Evolutionary conservation across 148 eudicot species (phyloP), one percentile per base, ranked within the genome.

Genomic region (Cornus controversa): DNA sequence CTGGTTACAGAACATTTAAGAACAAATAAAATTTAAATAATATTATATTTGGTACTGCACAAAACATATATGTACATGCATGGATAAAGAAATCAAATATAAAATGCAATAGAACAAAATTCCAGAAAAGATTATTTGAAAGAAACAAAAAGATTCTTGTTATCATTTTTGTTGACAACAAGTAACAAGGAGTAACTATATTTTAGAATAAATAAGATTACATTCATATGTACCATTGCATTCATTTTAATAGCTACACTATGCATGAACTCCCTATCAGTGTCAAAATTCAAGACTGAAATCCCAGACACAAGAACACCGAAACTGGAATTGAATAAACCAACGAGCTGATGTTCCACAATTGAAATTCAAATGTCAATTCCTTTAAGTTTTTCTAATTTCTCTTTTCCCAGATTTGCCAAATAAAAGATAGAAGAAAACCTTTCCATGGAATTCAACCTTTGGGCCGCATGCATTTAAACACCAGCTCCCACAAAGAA

Each of bases 301-400:
- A 31, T 37, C 34, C 14, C n/a, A 15, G 23, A 11, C 9, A 72
- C 47, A 81, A 57, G 8, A 81, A 76, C 27, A 74, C 23, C 25
- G 34, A 34, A 42, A 54, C 16, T 54, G 60, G 60, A 54, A 54
- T 54, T 14, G 14, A 54, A 54, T 20, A 54, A 5, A 54, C 14
- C 22, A 11, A 54, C 14, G 60, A 54, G 60, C 60, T 18, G 60
- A 54, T 54, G 60, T 54, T 54, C 60, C 18, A 18, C 60, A 15
- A 54, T 0, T 54, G 60, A 15, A 54, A 54, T 54, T 54, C 1
- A 54, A 54, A 54, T 54, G 15, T 54, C 22, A 10, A 18, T 15
- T 54, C 60, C 16, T 13, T 13, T 15, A 54, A 54, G 9, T 8
- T 26, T 28, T 76, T 58, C 67, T 22, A 1, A 62, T 20, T 20